Evolutionary conservation across 2,329 filamentous ascomycete species (phyloP), one percentile per base, ranked within the genome.

Genomic region (Penicillium fuscoglaucum): DNA sequence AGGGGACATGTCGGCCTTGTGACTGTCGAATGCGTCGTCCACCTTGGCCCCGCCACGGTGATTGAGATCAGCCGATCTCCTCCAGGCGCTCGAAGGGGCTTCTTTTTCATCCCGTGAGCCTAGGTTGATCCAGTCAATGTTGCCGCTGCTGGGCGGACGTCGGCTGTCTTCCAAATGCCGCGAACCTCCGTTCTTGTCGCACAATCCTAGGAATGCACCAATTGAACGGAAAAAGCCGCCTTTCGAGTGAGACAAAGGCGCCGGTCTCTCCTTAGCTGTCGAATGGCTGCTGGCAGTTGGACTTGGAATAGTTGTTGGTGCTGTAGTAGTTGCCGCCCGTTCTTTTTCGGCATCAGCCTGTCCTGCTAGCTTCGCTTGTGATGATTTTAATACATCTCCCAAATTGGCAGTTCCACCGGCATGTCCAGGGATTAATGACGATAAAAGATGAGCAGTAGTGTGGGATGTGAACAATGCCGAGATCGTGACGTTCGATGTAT

Each of bases 381-480:
- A 15, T 78, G 84, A 78, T 57, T 85, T 84, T 1, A 67, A 65
- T 2, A 83, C 83, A 64, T 87, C 84, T 58, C 86, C 85, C 57
- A 86, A 79, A 8, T 82, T 79, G 58, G 87, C 82, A 62, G 87
- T 84, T 47, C 86, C 81, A 54, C 84, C 84, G 64, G 82, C 84
- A 47, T 88, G 87, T 1, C 86, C 83, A 52, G 93, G 90, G 58
- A 95, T 88, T 60, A 98, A 82, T 8, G 93, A 92, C 1, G 93
- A 96, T 17, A 99, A 82, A 15, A 99, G 82, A 73, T 97, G 93
- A 1, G 95, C 95, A 0, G 93, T 98, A 0, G 92, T 98, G 67
- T 95, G 87, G 0, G 93, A 96, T 0, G 95, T 98, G 75, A 99
- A 99, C 10, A 98, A 83, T 0, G 95, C 91, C 1, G 95, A 93